Evolutionary conservation across 495 filamentous ascomycete genomes (phyloP), one percentile per base, ranked within the genome.

Genomic region (Cudoniella acicularis): DNA sequence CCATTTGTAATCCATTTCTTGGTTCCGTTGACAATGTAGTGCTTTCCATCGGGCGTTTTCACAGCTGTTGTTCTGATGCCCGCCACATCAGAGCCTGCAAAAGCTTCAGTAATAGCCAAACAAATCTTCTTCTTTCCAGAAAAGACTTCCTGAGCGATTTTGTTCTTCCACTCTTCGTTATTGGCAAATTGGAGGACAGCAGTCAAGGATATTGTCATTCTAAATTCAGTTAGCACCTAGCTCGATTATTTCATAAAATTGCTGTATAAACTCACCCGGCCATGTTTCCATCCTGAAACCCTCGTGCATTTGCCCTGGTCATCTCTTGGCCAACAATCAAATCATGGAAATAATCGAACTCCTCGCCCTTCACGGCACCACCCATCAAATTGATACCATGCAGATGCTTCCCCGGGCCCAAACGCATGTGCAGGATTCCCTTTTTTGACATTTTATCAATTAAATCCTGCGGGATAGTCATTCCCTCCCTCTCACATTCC

Each of bases 1-100:
- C 90, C 91, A 77, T 96, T 96, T 41, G 91, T 96, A 73, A 93
- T 93, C 90, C 90, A 95, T 74, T 93, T 93, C 79, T 93, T 95
- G 64, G 89, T 93, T 59, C 90, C 90, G 71, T 91, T 92, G 61
- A 95, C 82, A 60, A 93, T 86, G 69, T 91, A 95, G 72, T 89
- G 79, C 68, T 89, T 89, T 51, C 90, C 90, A 70, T 93, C 90
- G 10, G 87, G 75, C 13, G 88, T 92, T 78, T 92, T 90, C 59
- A 77, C 81, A 10, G 90, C 90, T 0, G 90, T 93, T 2, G 89
- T 93, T 55, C 89, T 80, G 13, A 96, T 78, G 17, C 89, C 87
- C 8, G 90, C 90, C 10, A 96, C 90, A 73, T 96, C 91, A 54
- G 86, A 90, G 3, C 91, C 90, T 23, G 90, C 91, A 70, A 96